A percentile compares a stretch with the other conserved stretches of the same genome.
These are phyloP conservation scores for Carallia pectinifolia DNA, from an alignment of 345 rosid species.

Conservation along the genomic window DNA sequence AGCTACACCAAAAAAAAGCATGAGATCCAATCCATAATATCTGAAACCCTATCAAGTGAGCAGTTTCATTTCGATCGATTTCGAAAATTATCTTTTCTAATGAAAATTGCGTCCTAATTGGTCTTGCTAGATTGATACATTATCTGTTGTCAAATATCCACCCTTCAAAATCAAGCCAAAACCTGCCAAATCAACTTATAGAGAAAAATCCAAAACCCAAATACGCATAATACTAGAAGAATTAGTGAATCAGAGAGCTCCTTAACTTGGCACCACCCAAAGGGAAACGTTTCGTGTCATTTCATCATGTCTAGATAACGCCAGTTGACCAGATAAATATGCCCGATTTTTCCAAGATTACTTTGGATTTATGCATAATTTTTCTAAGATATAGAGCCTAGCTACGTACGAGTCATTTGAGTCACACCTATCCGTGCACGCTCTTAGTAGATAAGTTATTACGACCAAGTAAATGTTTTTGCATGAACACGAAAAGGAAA, in stretches of 20 bases:
- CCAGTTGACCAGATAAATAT: conserved; percentile 19
- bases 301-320: background rate
- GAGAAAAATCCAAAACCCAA: background rate
- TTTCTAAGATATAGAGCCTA: conserved; percentile 31
- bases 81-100: too few species aligned
- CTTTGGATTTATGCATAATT: conserved; percentile 13
- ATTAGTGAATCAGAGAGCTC: conserved; percentile 23
- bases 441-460: too few species aligned
- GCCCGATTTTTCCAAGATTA: background rate
- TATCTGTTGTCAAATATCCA: background rate
- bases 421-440: conserved; percentile 19
- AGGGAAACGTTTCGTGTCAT: background rate
- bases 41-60: too few species aligned
- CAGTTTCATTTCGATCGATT: too few species aligned
- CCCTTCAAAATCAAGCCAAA: conserved; percentile 1
- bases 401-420: conserved; percentile 40
- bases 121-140: background rate
- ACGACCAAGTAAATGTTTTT: too few species aligned
- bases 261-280: conserved; percentile 21
- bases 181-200: background rate
- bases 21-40: too few species aligned
- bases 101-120: background rate
- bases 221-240: background rate
- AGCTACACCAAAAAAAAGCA: too few species aligned
- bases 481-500: too few species aligned